Percentiles rank a stretch among this genome's conserved stretches.
These are phyloP conservation scores for Phytophthora sojae DNA, from an alignment of 352 stramenopile species.

Conservation along the genomic window DNA sequence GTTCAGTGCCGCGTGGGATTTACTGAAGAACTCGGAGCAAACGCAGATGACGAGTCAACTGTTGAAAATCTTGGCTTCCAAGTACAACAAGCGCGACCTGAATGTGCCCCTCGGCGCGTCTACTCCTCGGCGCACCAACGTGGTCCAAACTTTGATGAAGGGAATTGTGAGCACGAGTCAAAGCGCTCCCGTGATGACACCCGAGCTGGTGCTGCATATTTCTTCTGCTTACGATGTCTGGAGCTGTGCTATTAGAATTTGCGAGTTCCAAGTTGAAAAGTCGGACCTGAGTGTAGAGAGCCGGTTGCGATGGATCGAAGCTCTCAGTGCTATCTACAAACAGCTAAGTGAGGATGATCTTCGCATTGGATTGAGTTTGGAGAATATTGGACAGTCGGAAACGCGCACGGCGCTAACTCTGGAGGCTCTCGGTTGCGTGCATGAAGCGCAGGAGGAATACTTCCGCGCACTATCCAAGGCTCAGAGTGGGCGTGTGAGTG, in stretches of 20 bases:
- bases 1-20: constrained; percentile 67
- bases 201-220: constrained; percentile 86
- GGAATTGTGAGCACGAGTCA: constrained; percentile 70
- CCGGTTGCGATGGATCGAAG: constrained; percentile 86
- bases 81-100: constrained; percentile 90
- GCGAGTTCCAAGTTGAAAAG: constrained; percentile 87
- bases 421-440: constrained; percentile 83
- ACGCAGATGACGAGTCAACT: constrained; percentile 64
- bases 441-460: constrained; percentile 91
- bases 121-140: constrained; percentile 72
- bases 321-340: constrained; percentile 87
- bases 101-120: constrained; percentile 67
- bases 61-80: constrained; percentile 83
- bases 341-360: constrained; percentile 88
- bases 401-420: constrained; percentile 78
- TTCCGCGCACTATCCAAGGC: constrained; percentile 85
- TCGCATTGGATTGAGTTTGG: constrained; percentile 77
- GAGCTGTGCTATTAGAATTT: constrained; percentile 72
- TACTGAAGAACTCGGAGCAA: constrained; percentile 62
- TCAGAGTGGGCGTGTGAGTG: constrained; percentile 71
- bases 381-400: constrained; percentile 80
- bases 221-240: constrained; percentile 88
- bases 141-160: constrained; percentile 87
- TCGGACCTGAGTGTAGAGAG: constrained; percentile 69
- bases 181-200: constrained; percentile 74